Conservation (phyloP, 495 filamentous ascomycete species). For the Aspergillus biplanus region DNA sequence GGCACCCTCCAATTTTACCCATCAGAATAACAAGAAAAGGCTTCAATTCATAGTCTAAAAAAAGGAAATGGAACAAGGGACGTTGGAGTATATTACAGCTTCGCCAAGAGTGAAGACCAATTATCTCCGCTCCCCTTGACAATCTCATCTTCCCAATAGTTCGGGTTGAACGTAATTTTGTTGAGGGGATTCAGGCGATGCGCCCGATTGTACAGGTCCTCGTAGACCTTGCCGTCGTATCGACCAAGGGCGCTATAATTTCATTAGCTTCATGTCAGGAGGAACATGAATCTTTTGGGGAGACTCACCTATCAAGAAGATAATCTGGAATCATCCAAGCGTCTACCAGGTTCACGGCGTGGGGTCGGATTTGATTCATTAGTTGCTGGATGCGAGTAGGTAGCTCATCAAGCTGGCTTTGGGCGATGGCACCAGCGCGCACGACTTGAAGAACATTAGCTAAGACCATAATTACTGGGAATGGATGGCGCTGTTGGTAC, state of each 20-base stretch:
- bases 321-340: conserved; percentile 54
- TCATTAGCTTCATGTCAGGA: background rate
- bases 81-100: conserved; percentile 19
- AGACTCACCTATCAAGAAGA: conserved; percentile 43
- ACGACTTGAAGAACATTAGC: conserved; percentile 30
- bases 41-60: too few species aligned
- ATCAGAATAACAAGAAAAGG: too few species aligned
- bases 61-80: too few species aligned
- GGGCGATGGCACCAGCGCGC: conserved; percentile 37
- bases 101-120: conserved; percentile 26
- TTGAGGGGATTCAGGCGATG: conserved; percentile 54
- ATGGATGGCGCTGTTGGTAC: background rate
- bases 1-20: too few species aligned
- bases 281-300: too few species aligned
- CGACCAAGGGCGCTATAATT: conserved; percentile 44
- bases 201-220: conserved; percentile 50
- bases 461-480: background rate
- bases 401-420: conserved; percentile 35
- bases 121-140: conserved; percentile 39
- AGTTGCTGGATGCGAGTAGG: conserved; percentile 40
- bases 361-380: conserved; percentile 48
- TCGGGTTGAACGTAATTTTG: conserved; percentile 48
- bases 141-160: conserved; percentile 55
- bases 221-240: conserved; percentile 53
- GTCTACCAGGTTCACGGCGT: conserved; percentile 53